phyloP scores from a whole-genome alignment of 768 basidiomycete genomes.

The Boletus insuetus region DNA sequence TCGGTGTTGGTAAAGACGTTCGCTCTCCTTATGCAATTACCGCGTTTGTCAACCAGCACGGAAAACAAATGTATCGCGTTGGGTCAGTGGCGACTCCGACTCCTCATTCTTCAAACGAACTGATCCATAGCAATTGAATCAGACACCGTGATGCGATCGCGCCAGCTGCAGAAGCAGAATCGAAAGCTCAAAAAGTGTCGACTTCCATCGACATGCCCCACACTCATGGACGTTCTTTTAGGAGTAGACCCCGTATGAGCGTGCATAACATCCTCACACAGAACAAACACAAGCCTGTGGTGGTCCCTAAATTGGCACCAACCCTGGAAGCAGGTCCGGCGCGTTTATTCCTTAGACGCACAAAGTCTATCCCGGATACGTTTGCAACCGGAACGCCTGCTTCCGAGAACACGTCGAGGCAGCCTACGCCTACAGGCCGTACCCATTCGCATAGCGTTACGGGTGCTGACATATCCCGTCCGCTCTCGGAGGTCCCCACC shows the following conservation, averaged over 20 bases:
- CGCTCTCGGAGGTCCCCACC: constrained; percentile 24
- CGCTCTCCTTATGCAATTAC: constrained; percentile 82
- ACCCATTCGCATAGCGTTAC: constrained; percentile 81
- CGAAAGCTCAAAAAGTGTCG: constrained; percentile 32
- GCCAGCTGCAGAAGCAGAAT: constrained; percentile 55
- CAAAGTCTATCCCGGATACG: constrained; percentile 70
- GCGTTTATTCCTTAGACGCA: constrained; percentile 63
- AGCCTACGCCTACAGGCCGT: constrained; percentile 44
- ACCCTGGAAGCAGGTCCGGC: constrained; percentile 33
- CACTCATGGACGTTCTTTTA: constrained; percentile 37
- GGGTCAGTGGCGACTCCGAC: constrained; percentile 48
- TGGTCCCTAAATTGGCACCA: constrained; percentile 20
- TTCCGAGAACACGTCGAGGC: constrained; percentile 32
- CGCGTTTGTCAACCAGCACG: constrained; percentile 79
- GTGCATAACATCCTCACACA: constrained; percentile 55
- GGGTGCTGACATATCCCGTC: constrained; percentile 57
- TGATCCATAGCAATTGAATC: constrained; percentile 1
- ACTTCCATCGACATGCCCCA: constrained; percentile 33
- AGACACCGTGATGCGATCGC: constrained; percentile 63
- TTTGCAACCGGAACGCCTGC: constrained; percentile 26
- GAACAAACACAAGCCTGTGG: constrained; percentile 46
- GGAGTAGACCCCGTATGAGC: constrained; percentile 66
- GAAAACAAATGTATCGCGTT: constrained; percentile 73
- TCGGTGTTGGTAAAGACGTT: constrained; percentile 62
- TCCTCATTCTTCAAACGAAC: neutral